These are phyloP conservation scores for Sarcomyxa edulis DNA, from an alignment of 768 basidiomycete species.

Conservation along the genomic window DNA sequence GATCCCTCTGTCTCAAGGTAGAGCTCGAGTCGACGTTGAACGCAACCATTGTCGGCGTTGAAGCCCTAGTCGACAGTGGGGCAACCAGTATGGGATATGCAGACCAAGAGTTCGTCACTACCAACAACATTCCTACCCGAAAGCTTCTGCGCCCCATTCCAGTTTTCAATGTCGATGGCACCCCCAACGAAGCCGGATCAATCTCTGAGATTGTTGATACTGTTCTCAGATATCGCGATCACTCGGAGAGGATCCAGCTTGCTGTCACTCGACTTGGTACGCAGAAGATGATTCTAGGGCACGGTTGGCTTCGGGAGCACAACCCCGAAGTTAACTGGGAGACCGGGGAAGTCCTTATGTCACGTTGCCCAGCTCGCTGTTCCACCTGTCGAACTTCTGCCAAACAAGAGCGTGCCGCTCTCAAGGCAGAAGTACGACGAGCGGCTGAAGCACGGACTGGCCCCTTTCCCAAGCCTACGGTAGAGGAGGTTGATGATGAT, in stretches of 20 bases:
- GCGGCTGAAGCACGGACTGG: too few relatives aligned
- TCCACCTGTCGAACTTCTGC: slow-evolving; percentile 1
- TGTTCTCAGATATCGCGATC: slow-evolving; percentile 12
- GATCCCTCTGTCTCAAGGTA: too few relatives aligned
- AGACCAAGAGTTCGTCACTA: slow-evolving; percentile 10
- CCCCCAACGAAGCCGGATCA: slow-evolving; percentile 15
- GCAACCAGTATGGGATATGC: slow-evolving; percentile 7
- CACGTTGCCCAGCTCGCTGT: slow-evolving; percentile 13
- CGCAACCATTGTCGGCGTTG: too few relatives aligned
- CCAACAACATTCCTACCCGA: slow-evolving; percentile 4
- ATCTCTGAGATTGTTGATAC: slow-evolving; percentile 14
- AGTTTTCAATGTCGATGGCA: slow-evolving; percentile 19
- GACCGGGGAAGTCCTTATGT: slow-evolving; percentile 13
- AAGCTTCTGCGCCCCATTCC: slow-evolving; percentile 9
- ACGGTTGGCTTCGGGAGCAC: slow-evolving; percentile 18
- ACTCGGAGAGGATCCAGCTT: slow-evolving; percentile 13
- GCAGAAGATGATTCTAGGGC: slow-evolving; percentile 15
- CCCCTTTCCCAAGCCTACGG: too few relatives aligned
- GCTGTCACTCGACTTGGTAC: slow-evolving; percentile 15
- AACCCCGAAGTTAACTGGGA: slow-evolving; percentile 19
- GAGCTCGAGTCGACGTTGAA: too few relatives aligned
- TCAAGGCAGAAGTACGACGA: too few relatives aligned
- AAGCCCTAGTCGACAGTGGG: slow-evolving; percentile 13
- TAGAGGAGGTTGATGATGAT: too few relatives aligned
- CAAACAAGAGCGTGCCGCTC: too few relatives aligned